Evolutionary conservation across 495 filamentous ascomycete species (phyloP), one percentile per base, ranked within the genome.

Genomic region (Neurospora pannonica): DNA sequence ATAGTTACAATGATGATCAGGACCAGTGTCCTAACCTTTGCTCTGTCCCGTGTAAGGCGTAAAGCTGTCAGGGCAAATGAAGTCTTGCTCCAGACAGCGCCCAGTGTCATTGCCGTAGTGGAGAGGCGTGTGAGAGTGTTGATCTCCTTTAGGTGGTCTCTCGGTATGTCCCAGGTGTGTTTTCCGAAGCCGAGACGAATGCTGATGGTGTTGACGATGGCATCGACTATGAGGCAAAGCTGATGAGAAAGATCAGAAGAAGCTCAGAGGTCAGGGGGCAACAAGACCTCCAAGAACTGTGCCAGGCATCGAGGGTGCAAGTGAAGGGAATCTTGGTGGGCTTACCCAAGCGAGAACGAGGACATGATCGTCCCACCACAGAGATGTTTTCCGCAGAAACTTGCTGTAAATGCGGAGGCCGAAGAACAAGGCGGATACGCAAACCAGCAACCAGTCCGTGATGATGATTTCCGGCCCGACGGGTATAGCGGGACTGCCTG

Each of bases 41-140:
- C 75, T 72, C 74, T 70, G 73, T n/a, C 74, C 74, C 62, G 24
- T 62, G 75, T 78, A 34, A 84, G 79, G n/a, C 81, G 73, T 7
- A 81, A 54, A 0, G 83, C 75, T 2, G 80, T 83, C 3, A 84
- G 67, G 10, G 76, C 82, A 38, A 82, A 83, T 1, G 81, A 81
- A 0, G 82, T 84, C 71, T 84, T 84, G 74, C 79, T 81, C 80
- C 79, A 81, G 67, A 79, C 79, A 7, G 81, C 80, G 0, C 77
- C 80, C 19, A 82, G 48, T 37, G 79, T 75, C 13, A 78, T 69
- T 4, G 78, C 71, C 4, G 73, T 48, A 21, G 71, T 75, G 0
- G 75, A 72, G 21, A 80, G 38, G 34, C 62, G 38, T 42, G 71
- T 36, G 10, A 76, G n/a, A 4, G 82, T 72, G 21, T 42, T 34